phyloP scores from a whole-genome alignment of 208 protist species.

The Leishmania mexicana region DNA sequence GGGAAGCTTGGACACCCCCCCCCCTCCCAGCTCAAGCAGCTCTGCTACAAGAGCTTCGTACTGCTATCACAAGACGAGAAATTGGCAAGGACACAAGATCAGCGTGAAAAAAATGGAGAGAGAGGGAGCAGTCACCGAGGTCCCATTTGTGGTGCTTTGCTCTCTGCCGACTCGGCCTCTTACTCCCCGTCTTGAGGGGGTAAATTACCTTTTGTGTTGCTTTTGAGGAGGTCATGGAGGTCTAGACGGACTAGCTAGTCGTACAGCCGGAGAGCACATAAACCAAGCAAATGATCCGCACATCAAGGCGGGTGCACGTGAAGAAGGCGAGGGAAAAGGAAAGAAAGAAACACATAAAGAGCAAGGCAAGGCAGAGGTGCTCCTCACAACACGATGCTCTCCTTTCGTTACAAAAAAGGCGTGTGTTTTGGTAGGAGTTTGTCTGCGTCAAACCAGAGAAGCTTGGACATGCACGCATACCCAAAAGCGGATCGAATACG shows the following conservation, averaged over 20 bases:
- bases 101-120: background rate
- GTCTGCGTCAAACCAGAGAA: background rate
- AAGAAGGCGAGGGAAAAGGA: background rate
- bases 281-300: too few species aligned
- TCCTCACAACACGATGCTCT: background rate
- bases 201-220: background rate
- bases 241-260: background rate
- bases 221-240: background rate
- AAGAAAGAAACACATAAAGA: background rate
- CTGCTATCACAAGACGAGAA: too few species aligned
- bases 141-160: background rate
- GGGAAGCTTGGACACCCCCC: background rate
- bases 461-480: background rate
- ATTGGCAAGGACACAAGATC: background rate
- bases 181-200: background rate
- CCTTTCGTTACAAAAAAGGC: background rate
- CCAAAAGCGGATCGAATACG: background rate
- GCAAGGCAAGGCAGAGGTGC: background rate
- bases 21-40: background rate
- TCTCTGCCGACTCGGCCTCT: background rate
- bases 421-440: background rate
- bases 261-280: background rate
- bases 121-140: background rate
- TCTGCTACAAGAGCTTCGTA: background rate
- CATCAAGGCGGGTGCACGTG: background rate